Base-by-base conservation (phyloP, 2,329 filamentous ascomycete species). In the Fusarium miscanthi region DNA sequence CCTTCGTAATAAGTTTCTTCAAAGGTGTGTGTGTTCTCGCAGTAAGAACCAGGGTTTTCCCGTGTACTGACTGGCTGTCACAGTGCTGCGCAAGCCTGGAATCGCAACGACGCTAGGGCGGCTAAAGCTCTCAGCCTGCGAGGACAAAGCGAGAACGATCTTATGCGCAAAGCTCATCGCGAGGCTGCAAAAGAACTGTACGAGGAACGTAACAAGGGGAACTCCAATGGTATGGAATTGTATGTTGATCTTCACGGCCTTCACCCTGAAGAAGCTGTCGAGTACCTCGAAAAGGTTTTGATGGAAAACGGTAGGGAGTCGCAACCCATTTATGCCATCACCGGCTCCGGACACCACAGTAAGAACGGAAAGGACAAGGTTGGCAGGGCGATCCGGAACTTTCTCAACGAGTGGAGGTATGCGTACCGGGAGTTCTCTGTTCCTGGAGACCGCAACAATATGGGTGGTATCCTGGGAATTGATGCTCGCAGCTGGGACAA, bases 311-410 rank as follows among this genome's bases (percentile, higher is more conserved):
- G 87, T 73, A 87, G 90, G 73, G 90, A 93, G 74, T 87, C 87
- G 40, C 88, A 91, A 27, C 93, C 95, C 6, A 89, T 99, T 45
- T 99, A 98, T 80, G 95, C 95, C 74, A 98, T 99, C 80, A 98
- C 95, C 3, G 96, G 96, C 48, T 98, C 95, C 2, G 96, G 95
- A 7, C 95, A 98, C 79, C 96, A 99, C 83, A 97, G 94, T 81
- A 98, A 98, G 86, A 98, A 98, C 79, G 95, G 96, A 77, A 98
- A 98, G 82, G 96, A 99, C 83, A 99, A 99, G 84, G 94, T 99
- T 40, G 95, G 95, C 79, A 97, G 97, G 83, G 94, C 95, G 3
- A 91, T 98, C 70, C 92, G 96, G 60, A 90, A 89, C 74, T 98
- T 97, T 84, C 85, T 99, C 61, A 97, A 95, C 79, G 95, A 98